A percentile compares a stretch with the other conserved stretches of the same genome.
Conservation (phyloP, 164 flowering plant species). For the Aristolochia fimbriata region DNA sequence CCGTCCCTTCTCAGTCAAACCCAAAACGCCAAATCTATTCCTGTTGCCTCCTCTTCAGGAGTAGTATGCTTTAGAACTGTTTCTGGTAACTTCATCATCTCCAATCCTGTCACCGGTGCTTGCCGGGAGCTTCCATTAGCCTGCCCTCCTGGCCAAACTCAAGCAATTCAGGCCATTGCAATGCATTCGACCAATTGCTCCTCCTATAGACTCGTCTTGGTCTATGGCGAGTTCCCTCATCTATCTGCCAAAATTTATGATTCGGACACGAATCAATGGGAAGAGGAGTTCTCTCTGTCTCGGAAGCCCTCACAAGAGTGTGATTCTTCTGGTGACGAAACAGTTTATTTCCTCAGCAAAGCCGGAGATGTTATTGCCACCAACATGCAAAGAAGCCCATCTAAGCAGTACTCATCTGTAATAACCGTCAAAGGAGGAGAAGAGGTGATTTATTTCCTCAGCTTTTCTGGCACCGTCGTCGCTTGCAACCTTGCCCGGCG, state of each 20-base stretch:
- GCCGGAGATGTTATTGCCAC: constrained; percentile 57
- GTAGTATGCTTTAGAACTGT: constrained; percentile 38
- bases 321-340: constrained; percentile 24
- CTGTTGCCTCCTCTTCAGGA: constrained; percentile 61
- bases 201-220: constrained; percentile 36
- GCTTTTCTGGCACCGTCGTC: constrained; percentile 46
- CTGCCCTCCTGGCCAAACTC: constrained; percentile 1
- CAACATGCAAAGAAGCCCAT: constrained; percentile 55
- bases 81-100: constrained; percentile 27
- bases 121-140: constrained; percentile 27
- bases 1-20: constrained; percentile 15
- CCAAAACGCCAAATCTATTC: constrained; percentile 23
- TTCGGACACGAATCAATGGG: constrained; percentile 32
- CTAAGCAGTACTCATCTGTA: constrained; percentile 58
- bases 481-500: constrained; percentile 31
- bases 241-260: constrained; percentile 31
- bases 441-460: constrained; percentile 44
- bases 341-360: constrained; percentile 49
- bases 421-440: constrained; percentile 28
- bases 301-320: constrained; percentile 4
- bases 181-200: constrained; percentile 26
- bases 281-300: constrained; percentile 13
- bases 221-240: constrained; percentile 39
- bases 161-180: constrained; percentile 42
- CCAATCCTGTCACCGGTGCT: constrained; percentile 46